phyloP scores from a whole-genome alignment of 106 monocot genomes.

The Phalaenopsis equestris region DNA sequence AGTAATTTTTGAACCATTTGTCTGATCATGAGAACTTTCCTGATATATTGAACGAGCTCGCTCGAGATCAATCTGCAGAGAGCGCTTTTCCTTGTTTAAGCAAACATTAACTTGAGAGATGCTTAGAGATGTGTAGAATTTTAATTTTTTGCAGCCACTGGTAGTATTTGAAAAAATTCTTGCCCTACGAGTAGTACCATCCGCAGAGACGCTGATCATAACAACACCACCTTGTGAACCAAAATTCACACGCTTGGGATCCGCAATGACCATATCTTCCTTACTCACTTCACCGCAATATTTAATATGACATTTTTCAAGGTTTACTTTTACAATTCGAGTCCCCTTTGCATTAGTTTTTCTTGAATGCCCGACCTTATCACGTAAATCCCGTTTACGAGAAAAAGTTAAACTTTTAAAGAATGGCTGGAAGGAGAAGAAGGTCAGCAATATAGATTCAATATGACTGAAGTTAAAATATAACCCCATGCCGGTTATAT shows the following conservation, averaged over 20 bases:
- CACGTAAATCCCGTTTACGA: constrained; percentile 29
- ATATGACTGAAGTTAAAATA: constrained; percentile 51
- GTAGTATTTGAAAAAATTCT: constrained; percentile 39
- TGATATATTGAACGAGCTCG: constrained; percentile 52
- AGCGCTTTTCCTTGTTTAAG: constrained; percentile 72
- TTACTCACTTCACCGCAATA: constrained; percentile 63
- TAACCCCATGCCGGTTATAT: constrained; percentile 63
- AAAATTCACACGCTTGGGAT: constrained; percentile 92
- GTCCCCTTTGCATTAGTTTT: constrained; percentile 37
- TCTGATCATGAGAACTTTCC: constrained; percentile 53
- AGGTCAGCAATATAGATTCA: constrained; percentile 49
- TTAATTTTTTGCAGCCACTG: constrained; percentile 42
- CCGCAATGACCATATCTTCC: constrained; percentile 63
- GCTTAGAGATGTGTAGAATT: constrained; percentile 59
- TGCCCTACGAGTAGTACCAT: constrained; percentile 75
- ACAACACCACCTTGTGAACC: constrained; percentile 84
- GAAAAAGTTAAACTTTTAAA: constrained; percentile 39
- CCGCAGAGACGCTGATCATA: constrained; percentile 48
- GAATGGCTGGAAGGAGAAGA: constrained; percentile 50
- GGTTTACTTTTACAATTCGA: constrained; percentile 47
- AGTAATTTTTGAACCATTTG: constrained; percentile 33
- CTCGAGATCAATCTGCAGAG: constrained; percentile 64
- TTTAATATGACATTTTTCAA: constrained; percentile 62
- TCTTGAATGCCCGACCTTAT: constrained; percentile 29
- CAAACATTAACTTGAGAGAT: constrained; percentile 42